Evolutionary conservation across 257 asterid species (phyloP), one percentile per base, ranked within the genome.

Genomic region (Apocynum venetum): DNA sequence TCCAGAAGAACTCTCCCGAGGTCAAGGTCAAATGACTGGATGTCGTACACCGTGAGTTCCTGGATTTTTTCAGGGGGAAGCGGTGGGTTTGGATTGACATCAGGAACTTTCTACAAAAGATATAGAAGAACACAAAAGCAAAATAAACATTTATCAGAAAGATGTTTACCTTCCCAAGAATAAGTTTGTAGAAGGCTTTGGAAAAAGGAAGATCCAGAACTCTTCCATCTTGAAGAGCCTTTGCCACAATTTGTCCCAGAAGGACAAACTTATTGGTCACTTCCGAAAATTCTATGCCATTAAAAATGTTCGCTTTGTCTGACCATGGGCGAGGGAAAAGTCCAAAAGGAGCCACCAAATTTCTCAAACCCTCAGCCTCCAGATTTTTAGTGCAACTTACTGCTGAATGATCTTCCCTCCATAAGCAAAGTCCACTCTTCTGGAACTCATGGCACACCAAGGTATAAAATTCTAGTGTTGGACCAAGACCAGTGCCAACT

Each of bases 401-500:
- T 41, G 83, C 77, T 79, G 75, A 65, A 67, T 73, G 75, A 78
- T 93, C 98, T 77, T 86, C 97, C 88, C 98, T 91, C 99, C 99
- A 96, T 93, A 96, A 74, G 60, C 89, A 89, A 77, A 96, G 87
- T 73, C 97, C 93, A 78, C 80, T 76, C 79, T 81, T 89, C 85
- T 89, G 99, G 84, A 93, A 96, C 90, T 96, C 98, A 4, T 78
- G 92, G 81, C 99, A 86, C 71, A 93, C 96, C 82, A 96, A 80
- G 8, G 97, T 93, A 79, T 89, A 96, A 77, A 96, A 96, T 78
- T 96, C 99, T 84, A 96, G 80, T 7, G 97, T 91, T 6, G 99
- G 99, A 75, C 99, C 99, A 72, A 91, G 95, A 71, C 99, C 99
- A 61, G 98, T 91, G 59, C 99, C 99, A 47, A 96, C 99, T 89